Conservation (phyloP, 1,284 basidiomycete species). For the Lignosus rhinocerotis region DNA sequence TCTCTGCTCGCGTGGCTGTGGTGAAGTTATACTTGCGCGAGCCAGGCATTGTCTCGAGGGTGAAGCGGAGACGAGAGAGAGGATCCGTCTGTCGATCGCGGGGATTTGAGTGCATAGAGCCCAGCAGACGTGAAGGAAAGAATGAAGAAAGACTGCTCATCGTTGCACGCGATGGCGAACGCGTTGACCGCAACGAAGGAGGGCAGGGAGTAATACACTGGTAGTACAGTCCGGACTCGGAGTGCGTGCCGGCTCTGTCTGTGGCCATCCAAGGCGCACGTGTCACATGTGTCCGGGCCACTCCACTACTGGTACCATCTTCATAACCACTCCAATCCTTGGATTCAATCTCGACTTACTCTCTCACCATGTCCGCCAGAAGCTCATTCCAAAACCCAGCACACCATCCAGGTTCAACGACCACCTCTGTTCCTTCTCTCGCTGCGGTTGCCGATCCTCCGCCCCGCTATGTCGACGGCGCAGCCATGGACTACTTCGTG, state of each 20-base stretch:
- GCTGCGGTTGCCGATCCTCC: slow-evolving; percentile 62
- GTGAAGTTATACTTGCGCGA: slow-evolving; percentile 76
- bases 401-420: slow-evolving; percentile 29
- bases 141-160: slow-evolving; percentile 51
- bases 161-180: slow-evolving; percentile 3
- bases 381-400: slow-evolving; percentile 35
- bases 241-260: neutral
- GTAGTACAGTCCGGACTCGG: neutral
- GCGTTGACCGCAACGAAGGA: neutral
- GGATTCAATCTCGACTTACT: neutral
- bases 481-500: slow-evolving; percentile 82
- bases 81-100: slow-evolving; percentile 56
- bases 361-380: slow-evolving; percentile 34
- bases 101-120: slow-evolving; percentile 46
- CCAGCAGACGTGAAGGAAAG: slow-evolving; percentile 49
- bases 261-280: neutral
- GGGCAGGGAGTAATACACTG: neutral
- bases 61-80: slow-evolving; percentile 67
- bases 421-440: slow-evolving; percentile 41
- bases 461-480: slow-evolving; percentile 63
- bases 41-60: slow-evolving; percentile 76
- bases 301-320: neutral
- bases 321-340: neutral
- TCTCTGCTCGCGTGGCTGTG: slow-evolving; percentile 68
- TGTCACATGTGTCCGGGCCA: neutral